A percentile compares a stretch with the other conserved stretches of the same genome.
These are phyloP conservation scores for Cladosporium sp. DNA, from an alignment of 2,329 filamentous ascomycete genomes.

Conservation along the genomic window DNA sequence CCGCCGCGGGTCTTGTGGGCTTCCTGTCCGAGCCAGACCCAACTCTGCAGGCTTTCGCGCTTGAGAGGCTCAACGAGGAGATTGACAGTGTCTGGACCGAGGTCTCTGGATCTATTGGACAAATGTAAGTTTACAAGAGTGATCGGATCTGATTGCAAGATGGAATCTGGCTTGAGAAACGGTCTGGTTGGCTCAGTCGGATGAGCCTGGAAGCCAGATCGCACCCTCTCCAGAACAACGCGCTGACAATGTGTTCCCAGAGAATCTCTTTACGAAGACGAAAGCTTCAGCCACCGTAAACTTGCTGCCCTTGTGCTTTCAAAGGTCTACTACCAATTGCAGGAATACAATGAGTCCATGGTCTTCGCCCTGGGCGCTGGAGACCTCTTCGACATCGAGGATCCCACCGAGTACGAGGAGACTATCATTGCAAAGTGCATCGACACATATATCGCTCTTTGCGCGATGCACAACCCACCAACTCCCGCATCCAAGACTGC, in stretches of 20 bases:
- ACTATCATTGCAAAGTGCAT: constrained; percentile 97
- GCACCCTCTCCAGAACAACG: constrained; percentile 12
- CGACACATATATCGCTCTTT: constrained; percentile 90
- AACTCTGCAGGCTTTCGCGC: constrained; percentile 88
- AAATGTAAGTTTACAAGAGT: constrained; percentile 68
- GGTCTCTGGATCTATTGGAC: constrained; percentile 83
- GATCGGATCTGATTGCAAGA: not conserved
- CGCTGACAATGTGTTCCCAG: constrained; percentile 45
- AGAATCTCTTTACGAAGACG: constrained; percentile 96
- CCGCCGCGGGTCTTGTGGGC: constrained; percentile 88
- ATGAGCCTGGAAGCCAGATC: not conserved
- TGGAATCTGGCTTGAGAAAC: too few species aligned
- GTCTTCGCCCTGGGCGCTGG: constrained; percentile 92
- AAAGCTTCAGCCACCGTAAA: constrained; percentile 86
- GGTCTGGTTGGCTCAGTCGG: not conserved
- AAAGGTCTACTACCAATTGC: constrained; percentile 98
- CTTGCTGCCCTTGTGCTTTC: constrained; percentile 90
- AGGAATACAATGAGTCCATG: constrained; percentile 99
- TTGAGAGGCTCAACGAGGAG: constrained; percentile 92
- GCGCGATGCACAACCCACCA: constrained; percentile 56
- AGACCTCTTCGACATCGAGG: constrained; percentile 88
- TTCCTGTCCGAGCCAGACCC: constrained; percentile 93
- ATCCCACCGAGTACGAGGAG: constrained; percentile 92
- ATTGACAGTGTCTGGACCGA: constrained; percentile 98
- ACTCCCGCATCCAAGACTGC: constrained; percentile 45